A percentile compares a stretch with the other conserved stretches of the same genome.
These are phyloP conservation scores for Monilinia polystroma DNA, from an alignment of 2,329 filamentous ascomycete genomes.

Conservation along the genomic window DNA sequence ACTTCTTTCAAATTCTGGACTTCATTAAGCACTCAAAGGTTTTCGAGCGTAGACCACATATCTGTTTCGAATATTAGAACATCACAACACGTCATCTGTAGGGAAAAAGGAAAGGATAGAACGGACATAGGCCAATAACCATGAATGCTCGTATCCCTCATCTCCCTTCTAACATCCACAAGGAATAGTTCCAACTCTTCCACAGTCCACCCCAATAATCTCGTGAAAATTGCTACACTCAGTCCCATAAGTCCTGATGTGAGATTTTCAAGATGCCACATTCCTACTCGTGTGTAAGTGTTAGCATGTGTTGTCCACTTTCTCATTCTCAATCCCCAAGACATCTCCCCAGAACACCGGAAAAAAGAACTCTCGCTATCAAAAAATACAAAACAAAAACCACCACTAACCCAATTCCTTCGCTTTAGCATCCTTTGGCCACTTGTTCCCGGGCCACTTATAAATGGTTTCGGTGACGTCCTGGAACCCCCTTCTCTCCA, in stretches of 20 bases:
- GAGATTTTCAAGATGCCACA: constrained; percentile 16
- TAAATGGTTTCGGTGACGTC: constrained; percentile 37
- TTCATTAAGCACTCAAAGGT: not conserved
- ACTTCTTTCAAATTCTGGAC: not conserved
- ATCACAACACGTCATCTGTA: not conserved
- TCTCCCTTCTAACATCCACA: constrained; percentile 48
- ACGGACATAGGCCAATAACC: constrained; percentile 56
- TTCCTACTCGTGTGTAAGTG: not conserved
- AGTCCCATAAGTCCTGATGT: not conserved
- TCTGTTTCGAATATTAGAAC: not conserved
- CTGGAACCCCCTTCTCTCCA: constrained; percentile 37
- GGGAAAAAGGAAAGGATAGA: constrained; percentile 31
- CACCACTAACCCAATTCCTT: constrained; percentile 50
- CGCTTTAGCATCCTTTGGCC: constrained; percentile 37
- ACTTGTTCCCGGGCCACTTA: constrained; percentile 25
- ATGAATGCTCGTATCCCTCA: constrained; percentile 43
- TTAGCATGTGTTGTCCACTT: not conserved
- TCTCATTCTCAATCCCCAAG: too few relatives aligned
- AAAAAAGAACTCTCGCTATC: too few relatives aligned
- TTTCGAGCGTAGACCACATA: not conserved
- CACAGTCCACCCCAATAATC: constrained; percentile 48
- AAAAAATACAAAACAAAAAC: constrained; percentile 39
- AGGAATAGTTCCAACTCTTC: constrained; percentile 51
- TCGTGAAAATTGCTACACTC: constrained; percentile 49
- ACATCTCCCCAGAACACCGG: not conserved